A percentile compares a stretch with the other conserved stretches of the same genome.
Conservation (phyloP, 176 grass and related monocot genomes). For the Hordeum marinum region DNA sequence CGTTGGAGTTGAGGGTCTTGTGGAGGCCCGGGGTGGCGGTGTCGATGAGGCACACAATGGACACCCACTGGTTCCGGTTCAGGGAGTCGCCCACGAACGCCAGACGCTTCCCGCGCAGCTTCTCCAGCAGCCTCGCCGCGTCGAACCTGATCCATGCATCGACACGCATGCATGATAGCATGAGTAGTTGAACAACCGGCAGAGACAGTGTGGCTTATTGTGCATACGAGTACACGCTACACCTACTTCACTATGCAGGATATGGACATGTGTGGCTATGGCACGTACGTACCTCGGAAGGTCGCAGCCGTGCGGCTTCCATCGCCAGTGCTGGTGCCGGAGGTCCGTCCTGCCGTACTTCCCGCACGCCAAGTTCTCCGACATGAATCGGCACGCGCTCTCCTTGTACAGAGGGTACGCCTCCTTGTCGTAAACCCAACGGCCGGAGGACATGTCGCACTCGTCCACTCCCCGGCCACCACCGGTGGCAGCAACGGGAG, state of each 20-base stretch:
- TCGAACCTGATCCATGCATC: conserved; percentile 49
- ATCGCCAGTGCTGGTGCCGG: conserved; percentile 62
- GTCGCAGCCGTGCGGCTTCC: conserved; percentile 72
- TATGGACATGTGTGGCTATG: neutral
- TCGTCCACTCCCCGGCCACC: neutral
- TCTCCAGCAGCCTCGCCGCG: conserved; percentile 45
- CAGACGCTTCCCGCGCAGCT: conserved; percentile 54
- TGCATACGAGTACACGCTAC: neutral
- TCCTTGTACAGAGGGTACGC: conserved; percentile 60
- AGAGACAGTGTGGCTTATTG: neutral
- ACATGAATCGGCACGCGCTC: conserved; percentile 77
- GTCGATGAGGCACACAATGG: conserved; percentile 86
- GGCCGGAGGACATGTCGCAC: conserved; percentile 61
- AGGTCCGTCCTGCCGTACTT: conserved; percentile 70
- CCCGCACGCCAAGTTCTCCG: conserved; percentile 61
- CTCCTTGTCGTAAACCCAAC: conserved; percentile 64
- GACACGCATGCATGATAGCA: neutral
- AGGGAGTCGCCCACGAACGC: conserved; percentile 81
- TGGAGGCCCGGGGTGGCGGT: conserved; percentile 31
- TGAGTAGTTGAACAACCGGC: neutral
- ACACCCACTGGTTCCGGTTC: conserved; percentile 82
- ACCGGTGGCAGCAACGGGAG: neutral
- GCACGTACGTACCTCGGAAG: conserved; percentile 47
- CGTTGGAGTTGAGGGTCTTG: conserved; percentile 43
- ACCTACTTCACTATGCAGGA: neutral